Conservation (phyloP, 805 yeast species). For the Wickerhamiella sergipiensis region DNA sequence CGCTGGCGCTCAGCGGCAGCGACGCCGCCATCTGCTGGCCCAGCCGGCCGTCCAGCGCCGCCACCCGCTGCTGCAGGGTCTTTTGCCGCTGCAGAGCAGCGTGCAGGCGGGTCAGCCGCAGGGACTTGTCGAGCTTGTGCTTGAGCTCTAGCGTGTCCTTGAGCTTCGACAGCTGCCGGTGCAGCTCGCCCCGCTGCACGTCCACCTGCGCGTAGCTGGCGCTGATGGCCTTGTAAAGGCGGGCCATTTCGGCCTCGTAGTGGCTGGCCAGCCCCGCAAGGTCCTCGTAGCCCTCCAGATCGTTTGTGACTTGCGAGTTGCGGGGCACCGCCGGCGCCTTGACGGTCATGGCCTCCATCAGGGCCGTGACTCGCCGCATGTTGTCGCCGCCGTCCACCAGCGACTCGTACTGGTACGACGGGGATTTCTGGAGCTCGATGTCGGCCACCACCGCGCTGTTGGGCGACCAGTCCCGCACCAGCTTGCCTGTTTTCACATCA, state of each 20-base stretch:
- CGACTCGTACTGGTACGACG: neutral
- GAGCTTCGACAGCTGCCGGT: slow-evolving; percentile 27
- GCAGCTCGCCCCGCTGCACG: slow-evolving; percentile 31
- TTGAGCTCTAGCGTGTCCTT: slow-evolving; percentile 15
- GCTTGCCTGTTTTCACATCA: neutral
- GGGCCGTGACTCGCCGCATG: neutral
- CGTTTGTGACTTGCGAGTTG: neutral
- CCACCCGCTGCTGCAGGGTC: slow-evolving; percentile 23
- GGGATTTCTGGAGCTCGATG: neutral
- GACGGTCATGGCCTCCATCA: neutral
- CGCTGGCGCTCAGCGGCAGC: slow-evolving; percentile 28
- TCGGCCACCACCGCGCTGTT: no score
- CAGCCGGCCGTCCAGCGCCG: slow-evolving; percentile 21
- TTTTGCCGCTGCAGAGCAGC: slow-evolving; percentile 24
- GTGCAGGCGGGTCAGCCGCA: slow-evolving; percentile 11
- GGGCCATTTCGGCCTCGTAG: slow-evolving; percentile 16
- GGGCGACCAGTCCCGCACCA: neutral
- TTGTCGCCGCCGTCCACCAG: neutral
- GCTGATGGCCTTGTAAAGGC: slow-evolving; percentile 26
- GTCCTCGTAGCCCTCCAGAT: neutral
- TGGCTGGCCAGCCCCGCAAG: slow-evolving; percentile 9
- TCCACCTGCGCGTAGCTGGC: slow-evolving; percentile 26
- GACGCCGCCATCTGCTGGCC: slow-evolving; percentile 15
- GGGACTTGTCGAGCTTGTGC: slow-evolving; percentile 6
- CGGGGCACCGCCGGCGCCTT: neutral